phyloP scores from a whole-genome alignment of 1,284 basidiomycete genomes.

The Schizophyllum amplum region DNA sequence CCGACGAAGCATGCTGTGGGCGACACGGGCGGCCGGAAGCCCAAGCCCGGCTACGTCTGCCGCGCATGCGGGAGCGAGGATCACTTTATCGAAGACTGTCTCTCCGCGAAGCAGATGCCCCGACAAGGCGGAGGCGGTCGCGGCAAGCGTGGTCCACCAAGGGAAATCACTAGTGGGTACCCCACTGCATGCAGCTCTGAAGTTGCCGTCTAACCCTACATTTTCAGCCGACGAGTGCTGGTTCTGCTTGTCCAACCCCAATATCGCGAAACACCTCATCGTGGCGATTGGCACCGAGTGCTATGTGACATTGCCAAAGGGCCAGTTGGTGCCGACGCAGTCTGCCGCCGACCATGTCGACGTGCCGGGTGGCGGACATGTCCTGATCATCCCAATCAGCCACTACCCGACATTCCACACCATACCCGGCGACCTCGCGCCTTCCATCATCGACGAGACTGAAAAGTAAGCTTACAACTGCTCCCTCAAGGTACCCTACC shows the following conservation, averaged over 20 bases:
- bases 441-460: slow-evolving; percentile 74
- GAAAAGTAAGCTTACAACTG: slow-evolving; percentile 40
- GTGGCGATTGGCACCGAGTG: slow-evolving; percentile 88
- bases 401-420: slow-evolving; percentile 56
- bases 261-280: slow-evolving; percentile 90
- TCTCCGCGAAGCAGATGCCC: slow-evolving; percentile 46
- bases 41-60: slow-evolving; percentile 78
- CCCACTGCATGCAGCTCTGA: slow-evolving; percentile 2
- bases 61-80: slow-evolving; percentile 78
- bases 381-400: slow-evolving; percentile 80
- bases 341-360: slow-evolving; percentile 32
- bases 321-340: slow-evolving; percentile 81
- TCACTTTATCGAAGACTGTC: slow-evolving; percentile 84
- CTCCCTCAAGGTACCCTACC: neutral
- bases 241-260: slow-evolving; percentile 94
- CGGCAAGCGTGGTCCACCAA: slow-evolving; percentile 43
- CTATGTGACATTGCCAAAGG: slow-evolving; percentile 90
- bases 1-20: slow-evolving; percentile 68
- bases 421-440: slow-evolving; percentile 70
- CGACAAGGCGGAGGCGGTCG: slow-evolving; percentile 28
- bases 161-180: slow-evolving; percentile 70
- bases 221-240: slow-evolving; percentile 81
- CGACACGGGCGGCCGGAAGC: slow-evolving; percentile 73
- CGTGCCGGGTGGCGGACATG: slow-evolving; percentile 90
- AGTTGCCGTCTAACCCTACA: slow-evolving; percentile 7